Evolutionary conservation across 164 flowering plant genomes (phyloP).

Genomic region (Nelumbo lutea): DNA sequence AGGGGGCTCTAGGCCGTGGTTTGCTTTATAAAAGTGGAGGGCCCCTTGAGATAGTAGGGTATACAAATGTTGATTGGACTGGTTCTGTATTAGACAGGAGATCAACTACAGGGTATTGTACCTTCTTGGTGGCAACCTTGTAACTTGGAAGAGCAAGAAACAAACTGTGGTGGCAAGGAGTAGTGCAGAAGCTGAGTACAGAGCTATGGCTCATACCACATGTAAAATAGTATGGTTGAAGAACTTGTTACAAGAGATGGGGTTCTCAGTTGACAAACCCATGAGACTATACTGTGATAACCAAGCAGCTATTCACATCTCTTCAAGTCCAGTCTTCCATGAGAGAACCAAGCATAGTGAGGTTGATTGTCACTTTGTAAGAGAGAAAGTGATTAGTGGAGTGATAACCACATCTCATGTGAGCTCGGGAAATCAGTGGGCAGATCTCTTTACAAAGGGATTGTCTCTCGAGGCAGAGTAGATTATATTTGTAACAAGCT

Average conservation of each 20-base stretch:
- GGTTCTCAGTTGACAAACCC: background rate
- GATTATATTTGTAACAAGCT: no score
- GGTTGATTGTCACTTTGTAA: no score
- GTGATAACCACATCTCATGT: no score
- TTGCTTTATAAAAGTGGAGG: background rate
- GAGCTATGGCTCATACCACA: background rate
- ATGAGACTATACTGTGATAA: no score
- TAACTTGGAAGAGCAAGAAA: slow-evolving; percentile 7
- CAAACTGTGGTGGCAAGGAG: slow-evolving; percentile 5
- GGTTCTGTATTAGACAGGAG: background rate
- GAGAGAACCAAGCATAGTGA: no score
- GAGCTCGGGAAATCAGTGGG: no score
- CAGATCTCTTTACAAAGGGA: no score
- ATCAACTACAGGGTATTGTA: slow-evolving; percentile 10
- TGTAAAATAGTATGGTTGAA: slow-evolving; percentile 7
- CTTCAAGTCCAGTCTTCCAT: no score
- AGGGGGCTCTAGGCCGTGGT: background rate
- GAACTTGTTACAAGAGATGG: background rate
- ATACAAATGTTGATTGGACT: slow-evolving; percentile 4
- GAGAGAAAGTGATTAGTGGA: no score
- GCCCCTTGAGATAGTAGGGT: background rate
- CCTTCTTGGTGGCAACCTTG: slow-evolving; percentile 8
- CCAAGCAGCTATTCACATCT: no score
- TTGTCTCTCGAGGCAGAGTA: no score
- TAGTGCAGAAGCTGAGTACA: slow-evolving; percentile 2